Percentiles rank a stretch among this genome's conserved stretches.
phyloP scores from a whole-genome alignment of 306 rosid species.

The Trichosanthes cucumerina region DNA sequence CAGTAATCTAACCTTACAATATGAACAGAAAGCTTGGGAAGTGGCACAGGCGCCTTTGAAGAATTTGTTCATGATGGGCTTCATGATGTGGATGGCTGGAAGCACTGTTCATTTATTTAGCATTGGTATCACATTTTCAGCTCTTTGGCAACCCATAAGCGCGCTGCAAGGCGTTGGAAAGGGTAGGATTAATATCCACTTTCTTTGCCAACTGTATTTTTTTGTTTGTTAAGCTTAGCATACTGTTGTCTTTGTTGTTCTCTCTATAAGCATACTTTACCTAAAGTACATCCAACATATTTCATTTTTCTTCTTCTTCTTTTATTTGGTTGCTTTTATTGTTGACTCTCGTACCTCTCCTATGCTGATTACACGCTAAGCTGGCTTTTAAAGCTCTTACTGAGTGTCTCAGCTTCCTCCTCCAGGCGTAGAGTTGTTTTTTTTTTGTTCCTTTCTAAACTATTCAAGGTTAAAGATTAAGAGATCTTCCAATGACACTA shows the following conservation, averaged over 20 bases:
- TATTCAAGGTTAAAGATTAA: neutral
- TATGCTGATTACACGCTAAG: neutral
- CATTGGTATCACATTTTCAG: slow-evolving; percentile 95
- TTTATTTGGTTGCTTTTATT: too few relatives aligned
- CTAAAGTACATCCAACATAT: neutral
- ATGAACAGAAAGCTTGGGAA: slow-evolving; percentile 97
- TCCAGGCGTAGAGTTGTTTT: neutral
- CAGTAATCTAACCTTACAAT: neutral
- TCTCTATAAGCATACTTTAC: neutral
- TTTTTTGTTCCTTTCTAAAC: too few relatives aligned
- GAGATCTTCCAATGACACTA: neutral
- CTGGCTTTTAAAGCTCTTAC: neutral
- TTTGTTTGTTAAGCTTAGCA: neutral
- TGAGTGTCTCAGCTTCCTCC: neutral
- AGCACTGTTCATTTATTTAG: slow-evolving; percentile 89
- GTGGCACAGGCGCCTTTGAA: slow-evolving; percentile 96
- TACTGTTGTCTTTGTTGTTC: neutral
- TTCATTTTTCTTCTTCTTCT: neutral
- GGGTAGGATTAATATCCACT: slow-evolving; percentile 24
- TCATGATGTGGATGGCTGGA: slow-evolving; percentile 99
- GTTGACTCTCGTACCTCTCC: neutral
- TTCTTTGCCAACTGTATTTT: neutral
- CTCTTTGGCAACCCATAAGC: slow-evolving; percentile 98
- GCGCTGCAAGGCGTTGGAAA: slow-evolving; percentile 91
- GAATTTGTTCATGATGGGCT: slow-evolving; percentile 98